Conservation (phyloP, 371 early-diverging fungal genomes). For the Funneliformis caledonium region DNA sequence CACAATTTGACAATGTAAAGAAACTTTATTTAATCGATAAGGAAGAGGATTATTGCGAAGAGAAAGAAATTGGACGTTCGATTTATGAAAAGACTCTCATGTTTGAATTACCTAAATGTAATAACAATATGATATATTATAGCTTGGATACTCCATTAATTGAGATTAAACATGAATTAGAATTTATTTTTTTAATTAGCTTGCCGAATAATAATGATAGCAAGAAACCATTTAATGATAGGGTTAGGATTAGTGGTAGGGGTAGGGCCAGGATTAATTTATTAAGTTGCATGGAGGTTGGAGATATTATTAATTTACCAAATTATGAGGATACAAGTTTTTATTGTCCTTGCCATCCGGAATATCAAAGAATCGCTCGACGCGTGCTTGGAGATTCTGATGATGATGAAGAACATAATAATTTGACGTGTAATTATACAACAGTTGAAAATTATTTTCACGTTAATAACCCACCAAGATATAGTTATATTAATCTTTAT, state of each 20-base stretch:
- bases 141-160: neutral
- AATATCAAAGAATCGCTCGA: conserved; percentile 23
- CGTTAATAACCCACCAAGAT: neutral
- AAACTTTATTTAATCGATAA: neutral
- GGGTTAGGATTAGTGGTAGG: neutral
- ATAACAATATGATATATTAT: neutral
- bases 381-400: neutral
- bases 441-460: too few relatives aligned
- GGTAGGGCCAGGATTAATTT: neutral
- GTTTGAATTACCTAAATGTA: conserved; percentile 18
- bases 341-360: conserved; percentile 32
- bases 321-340: conserved; percentile 9
- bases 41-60: neutral
- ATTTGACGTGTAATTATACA: neutral
- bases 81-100: neutral
- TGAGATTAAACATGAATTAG: conserved; percentile 5
- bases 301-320: conserved; percentile 8
- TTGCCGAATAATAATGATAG: neutral
- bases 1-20: neutral
- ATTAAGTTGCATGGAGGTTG: neutral
- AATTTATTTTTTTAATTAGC: neutral
- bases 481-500: neutral
- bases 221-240: neutral
- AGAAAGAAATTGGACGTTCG: conserved; percentile 5
- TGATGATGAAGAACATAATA: neutral